phyloP scores from a whole-genome alignment of 345 rosid genomes.

The Raphanus raphanistrum region DNA sequence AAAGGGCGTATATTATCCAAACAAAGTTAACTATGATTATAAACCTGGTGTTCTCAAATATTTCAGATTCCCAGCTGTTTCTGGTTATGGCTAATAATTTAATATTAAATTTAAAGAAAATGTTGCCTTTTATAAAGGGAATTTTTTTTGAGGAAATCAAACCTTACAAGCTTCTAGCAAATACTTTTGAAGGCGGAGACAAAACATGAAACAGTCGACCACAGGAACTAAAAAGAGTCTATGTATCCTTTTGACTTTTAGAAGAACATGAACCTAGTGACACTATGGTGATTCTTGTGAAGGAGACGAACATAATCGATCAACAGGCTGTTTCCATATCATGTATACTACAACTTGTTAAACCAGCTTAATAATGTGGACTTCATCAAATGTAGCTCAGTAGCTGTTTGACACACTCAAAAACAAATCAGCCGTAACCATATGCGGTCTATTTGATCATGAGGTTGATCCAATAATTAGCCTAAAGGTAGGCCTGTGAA shows the following conservation, averaged over 20 bases:
- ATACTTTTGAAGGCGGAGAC: not conserved
- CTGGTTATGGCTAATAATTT: not conserved
- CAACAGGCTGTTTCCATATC: not conserved
- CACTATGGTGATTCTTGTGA: not conserved
- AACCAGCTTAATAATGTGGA: not conserved
- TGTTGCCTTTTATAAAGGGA: constrained; percentile 1
- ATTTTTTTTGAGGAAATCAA: not conserved
- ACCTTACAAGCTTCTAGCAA: not conserved
- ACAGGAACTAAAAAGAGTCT: not conserved
- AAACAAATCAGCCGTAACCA: not conserved
- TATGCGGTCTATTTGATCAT: not conserved
- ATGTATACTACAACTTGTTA: not conserved
- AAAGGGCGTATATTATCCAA: not conserved
- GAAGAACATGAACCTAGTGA: not conserved
- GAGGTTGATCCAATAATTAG: not conserved
- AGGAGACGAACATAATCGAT: not conserved
- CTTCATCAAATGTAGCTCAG: not conserved
- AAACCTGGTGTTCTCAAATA: not conserved
- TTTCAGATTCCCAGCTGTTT: not conserved
- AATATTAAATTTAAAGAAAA: not conserved
- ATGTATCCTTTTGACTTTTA: not conserved
- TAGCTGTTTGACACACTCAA: not conserved
- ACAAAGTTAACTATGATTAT: not conserved
- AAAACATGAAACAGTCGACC: not conserved
- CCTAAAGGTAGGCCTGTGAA: not conserved